Base-by-base conservation (phyloP, 176 grass and related monocot species). In the Hordeum marinum region DNA sequence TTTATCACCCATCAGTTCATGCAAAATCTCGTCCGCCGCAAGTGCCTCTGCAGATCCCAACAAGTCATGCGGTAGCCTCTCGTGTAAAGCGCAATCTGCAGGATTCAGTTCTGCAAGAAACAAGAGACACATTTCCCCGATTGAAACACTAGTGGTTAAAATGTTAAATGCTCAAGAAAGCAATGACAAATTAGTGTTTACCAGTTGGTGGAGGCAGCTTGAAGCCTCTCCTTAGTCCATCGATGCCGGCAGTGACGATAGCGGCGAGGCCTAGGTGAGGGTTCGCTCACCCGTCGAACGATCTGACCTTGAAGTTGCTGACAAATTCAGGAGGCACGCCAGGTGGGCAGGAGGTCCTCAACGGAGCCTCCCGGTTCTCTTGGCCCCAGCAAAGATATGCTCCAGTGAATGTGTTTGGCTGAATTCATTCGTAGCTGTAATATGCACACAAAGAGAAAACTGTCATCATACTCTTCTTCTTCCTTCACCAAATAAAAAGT, bases 311-410 rank as follows among this genome's bases (percentile, higher is more conserved):
- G 6, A 98, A 98, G 85, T 98, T 98, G 86, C 91, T 98, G 39
- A 98, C 96, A 39, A 98, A 32, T 72, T 87, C 91, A 82, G 85
- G 84, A 63, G 87, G 58, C 61, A 95, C 80, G 40, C 96, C 96
- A 85, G 96, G 96, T 70, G 96, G 96, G 83, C 93, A 95, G 64
- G 96, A 93, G 34, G 96, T 94, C 87, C 96, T 92, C 82, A 98
- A 78, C 60, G 96, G 93, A 89, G 96, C 96, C 63, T 98, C 96
- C 75, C 91, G 91, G 58, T 98, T 95, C 88, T 98, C 96, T 87
- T 92, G 94, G 29, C 96, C 96, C 96, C 96, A 98, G 81, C 96
- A 98, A 31, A 83, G 88, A 76, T 98, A 98, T 52, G 93, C 96
- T 40, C 93, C 96, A 85, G 93, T 98, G 85, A 93, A 98, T 60